These are phyloP conservation scores for Coccomyxa subellipsoidea DNA, from an alignment of 163 green algal genomes.

Conservation along the genomic window DNA sequence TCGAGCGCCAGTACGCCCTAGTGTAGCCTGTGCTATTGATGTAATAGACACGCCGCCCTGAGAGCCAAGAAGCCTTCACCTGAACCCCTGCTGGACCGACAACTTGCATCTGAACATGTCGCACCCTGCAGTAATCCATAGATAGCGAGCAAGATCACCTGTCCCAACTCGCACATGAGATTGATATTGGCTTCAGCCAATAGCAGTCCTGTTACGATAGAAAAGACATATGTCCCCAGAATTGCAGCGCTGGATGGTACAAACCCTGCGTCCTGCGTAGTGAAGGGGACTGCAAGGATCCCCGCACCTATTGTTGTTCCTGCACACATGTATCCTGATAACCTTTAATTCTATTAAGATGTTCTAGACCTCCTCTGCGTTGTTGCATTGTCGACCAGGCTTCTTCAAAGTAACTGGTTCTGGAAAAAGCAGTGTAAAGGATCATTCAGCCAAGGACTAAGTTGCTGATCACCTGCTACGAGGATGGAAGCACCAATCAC, in stretches of 20 bases:
- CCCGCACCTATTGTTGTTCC: constrained; percentile 28
- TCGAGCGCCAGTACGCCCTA: constrained; percentile 46
- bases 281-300: constrained; percentile 37
- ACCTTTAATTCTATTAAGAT: neutral
- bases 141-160: neutral
- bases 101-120: too few species aligned
- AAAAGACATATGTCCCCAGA: constrained; percentile 26
- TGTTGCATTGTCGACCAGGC: too few species aligned
- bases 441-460: too few species aligned
- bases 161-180: constrained; percentile 42
- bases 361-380: neutral
- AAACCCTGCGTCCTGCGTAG: constrained; percentile 38
- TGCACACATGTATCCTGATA: neutral
- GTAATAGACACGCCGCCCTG: constrained; percentile 48
- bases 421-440: too few species aligned
- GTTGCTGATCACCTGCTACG: neutral
- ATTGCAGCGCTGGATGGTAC: constrained; percentile 32
- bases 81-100: too few species aligned
- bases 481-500: neutral
- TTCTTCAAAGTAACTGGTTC: too few species aligned
- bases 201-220: constrained; percentile 48
- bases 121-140: neutral
- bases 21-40: constrained; percentile 65
- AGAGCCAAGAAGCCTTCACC: too few species aligned
- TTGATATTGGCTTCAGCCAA: constrained; percentile 52